Conservation (phyloP, 306 rosid genomes). For the Arachis hypogaea region DNA sequence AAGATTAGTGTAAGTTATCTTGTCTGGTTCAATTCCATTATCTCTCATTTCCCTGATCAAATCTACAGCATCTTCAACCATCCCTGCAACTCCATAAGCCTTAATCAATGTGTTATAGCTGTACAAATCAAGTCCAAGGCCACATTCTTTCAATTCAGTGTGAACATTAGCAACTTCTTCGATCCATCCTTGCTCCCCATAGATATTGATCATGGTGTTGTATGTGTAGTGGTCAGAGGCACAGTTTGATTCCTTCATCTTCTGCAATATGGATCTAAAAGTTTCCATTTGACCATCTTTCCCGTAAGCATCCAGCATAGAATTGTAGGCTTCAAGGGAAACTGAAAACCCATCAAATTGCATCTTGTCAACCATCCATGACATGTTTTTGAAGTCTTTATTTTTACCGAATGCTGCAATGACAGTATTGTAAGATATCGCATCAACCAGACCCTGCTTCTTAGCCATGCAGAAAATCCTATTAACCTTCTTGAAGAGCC, state of each 20-base stretch:
- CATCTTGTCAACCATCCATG: slow-evolving; percentile 65
- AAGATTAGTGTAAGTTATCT: slow-evolving; percentile 71
- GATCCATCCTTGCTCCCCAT: slow-evolving; percentile 93
- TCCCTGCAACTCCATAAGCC: slow-evolving; percentile 92
- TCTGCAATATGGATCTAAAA: slow-evolving; percentile 65
- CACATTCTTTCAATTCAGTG: slow-evolving; percentile 67
- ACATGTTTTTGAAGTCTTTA: slow-evolving; percentile 74
- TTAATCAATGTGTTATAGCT: slow-evolving; percentile 92
- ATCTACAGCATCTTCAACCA: slow-evolving; percentile 86
- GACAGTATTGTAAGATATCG: slow-evolving; percentile 81
- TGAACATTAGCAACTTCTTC: slow-evolving; percentile 69
- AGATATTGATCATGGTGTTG: slow-evolving; percentile 85
- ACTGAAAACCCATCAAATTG: slow-evolving; percentile 82
- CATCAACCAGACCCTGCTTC: slow-evolving; percentile 74
- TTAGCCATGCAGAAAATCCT: slow-evolving; percentile 74
- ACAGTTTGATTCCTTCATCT: slow-evolving; percentile 70
- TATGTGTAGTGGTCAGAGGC: slow-evolving; percentile 77
- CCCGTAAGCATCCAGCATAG: slow-evolving; percentile 91
- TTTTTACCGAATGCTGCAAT: slow-evolving; percentile 78
- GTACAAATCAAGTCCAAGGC: slow-evolving; percentile 74
- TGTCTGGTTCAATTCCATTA: slow-evolving; percentile 85
- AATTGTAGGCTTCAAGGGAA: slow-evolving; percentile 88
- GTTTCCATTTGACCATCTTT: slow-evolving; percentile 76
- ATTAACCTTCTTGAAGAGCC: slow-evolving; percentile 75
- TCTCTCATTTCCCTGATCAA: slow-evolving; percentile 87